Conservation (phyloP, 176 grass and related monocot species). For the Sorghum bicolor region DNA sequence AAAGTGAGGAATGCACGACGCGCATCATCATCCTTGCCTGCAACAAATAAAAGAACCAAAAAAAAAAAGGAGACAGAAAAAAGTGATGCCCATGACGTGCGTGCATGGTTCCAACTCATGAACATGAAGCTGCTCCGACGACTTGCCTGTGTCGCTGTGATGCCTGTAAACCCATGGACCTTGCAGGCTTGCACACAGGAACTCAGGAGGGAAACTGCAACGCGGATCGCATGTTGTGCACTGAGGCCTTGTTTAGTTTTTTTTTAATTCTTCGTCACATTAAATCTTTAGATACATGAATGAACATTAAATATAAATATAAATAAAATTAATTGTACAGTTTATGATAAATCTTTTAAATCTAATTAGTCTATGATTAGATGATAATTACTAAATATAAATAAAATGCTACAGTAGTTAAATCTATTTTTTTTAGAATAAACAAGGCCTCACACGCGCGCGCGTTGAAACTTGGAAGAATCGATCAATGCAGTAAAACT, state of each 20-base stretch:
- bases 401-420: no score
- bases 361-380: no score
- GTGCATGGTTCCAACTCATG: conserved; percentile 6
- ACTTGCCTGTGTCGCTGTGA: no score
- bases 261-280: no score
- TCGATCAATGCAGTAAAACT: neutral
- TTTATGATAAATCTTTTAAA: no score
- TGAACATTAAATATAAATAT: no score
- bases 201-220: neutral
- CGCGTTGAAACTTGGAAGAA: neutral
- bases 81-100: conserved; percentile 26
- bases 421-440: no score
- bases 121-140: neutral
- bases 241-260: no score
- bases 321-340: no score
- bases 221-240: neutral
- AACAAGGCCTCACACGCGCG: no score
- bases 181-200: neutral
- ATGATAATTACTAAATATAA: no score
- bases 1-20: neutral
- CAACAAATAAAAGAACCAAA: neutral
- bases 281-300: no score
- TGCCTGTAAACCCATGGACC: neutral
- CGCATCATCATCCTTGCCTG: neutral
- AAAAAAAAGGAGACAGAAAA: neutral